Conservation (phyloP, 768 basidiomycete genomes). For the Clavaria fumosa region DNA sequence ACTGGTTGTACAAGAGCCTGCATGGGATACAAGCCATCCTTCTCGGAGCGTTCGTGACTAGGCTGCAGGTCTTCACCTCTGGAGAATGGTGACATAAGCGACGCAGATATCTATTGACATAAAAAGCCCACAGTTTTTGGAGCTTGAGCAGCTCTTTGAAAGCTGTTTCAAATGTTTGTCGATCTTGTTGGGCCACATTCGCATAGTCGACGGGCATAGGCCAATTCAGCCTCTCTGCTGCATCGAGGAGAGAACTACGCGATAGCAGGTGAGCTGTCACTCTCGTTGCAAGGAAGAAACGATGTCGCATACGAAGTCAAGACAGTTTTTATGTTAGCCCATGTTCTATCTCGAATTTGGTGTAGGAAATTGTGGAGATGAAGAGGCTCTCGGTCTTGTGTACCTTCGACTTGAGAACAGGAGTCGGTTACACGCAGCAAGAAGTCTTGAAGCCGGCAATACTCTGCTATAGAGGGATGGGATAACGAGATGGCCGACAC, state of each 20-base stretch:
- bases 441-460: constrained; percentile 46
- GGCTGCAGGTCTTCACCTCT: too few species aligned
- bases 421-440: constrained; percentile 31
- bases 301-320: constrained; percentile 40
- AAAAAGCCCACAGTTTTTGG: constrained; percentile 59
- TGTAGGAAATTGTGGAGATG: constrained; percentile 49
- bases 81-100: too few species aligned
- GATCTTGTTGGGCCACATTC: constrained; percentile 30
- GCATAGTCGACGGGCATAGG: constrained; percentile 60
- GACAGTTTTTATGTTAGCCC: constrained; percentile 54
- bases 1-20: constrained; percentile 77
- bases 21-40: constrained; percentile 64
- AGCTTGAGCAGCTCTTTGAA: constrained; percentile 66
- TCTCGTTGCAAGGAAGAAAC: background rate
- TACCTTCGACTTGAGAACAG: constrained; percentile 32
- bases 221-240: constrained; percentile 74
- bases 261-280: constrained; percentile 6
- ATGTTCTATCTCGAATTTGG: constrained; percentile 51
- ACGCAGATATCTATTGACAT: too few species aligned
- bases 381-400: constrained; percentile 32
- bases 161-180: constrained; percentile 54
- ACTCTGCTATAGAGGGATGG: constrained; percentile 33
- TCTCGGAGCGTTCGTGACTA: too few species aligned
- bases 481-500: constrained; percentile 25
- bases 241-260: constrained; percentile 43